Base-by-base conservation (phyloP, 129 eudicot genomes). In the Kitagawia praeruptora region DNA sequence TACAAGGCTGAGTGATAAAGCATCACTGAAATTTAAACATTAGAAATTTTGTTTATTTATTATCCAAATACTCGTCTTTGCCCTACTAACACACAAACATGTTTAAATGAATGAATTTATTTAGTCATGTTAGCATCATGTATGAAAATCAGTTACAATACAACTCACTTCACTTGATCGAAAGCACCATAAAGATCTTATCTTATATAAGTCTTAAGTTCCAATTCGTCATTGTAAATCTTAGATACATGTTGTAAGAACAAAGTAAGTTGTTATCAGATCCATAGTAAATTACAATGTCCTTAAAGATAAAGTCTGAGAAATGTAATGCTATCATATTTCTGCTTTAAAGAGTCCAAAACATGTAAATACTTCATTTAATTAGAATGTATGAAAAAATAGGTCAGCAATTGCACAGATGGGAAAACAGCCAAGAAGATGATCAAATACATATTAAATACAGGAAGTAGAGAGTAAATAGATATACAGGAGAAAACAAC, bases 211-310 rank as follows among this genome's bases (percentile, higher is more conserved):
- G 93, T 89, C 53, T 95, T 96, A 49, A 95, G 90, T 87, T 95
- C 96, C 85, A 83, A 87, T 84, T 95, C 99, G 80, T 95, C 97
- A 81, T 85, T 80, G 88, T 90, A 95, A 63, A 95, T 85, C 87
- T 84, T 95, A 53, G 91, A 42, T 25, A 91, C 89, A 85, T 81
- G 72, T 97, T 95, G 91, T 79, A 79, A 80, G 49, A 75, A 77
- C 61, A 81, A 80, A 58, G 76, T 47, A 78, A 34, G 73, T 72
- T 47, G 42, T 39, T 40, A 39, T 72, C 38, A 71, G 74, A 72
- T 23, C 25, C n/a, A 18, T 21, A 46, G n/a, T 5, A 75, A 45
- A 46, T 45, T 75, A 44, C 8, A 14, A 44, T 12, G 23, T 44
- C 34, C 28, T 73, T 4, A 31, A 38, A 44, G 4, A 73, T n/a